Evolutionary conservation across 2,329 filamentous ascomycete species (phyloP).

Genomic region (Ascocoryne sarcoides): DNA sequence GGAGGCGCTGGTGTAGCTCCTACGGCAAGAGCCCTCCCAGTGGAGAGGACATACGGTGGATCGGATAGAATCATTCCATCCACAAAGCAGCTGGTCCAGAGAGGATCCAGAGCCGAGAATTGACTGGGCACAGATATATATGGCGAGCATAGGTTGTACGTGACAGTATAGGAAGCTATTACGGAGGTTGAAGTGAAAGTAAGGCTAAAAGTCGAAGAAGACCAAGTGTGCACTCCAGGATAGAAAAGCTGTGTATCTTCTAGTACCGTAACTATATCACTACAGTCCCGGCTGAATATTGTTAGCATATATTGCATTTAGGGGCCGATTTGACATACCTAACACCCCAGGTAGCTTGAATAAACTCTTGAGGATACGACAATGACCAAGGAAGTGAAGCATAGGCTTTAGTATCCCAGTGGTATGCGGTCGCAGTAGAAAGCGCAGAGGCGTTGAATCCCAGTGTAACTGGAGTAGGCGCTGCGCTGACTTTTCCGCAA

Average conservation of each 20-base stretch:
- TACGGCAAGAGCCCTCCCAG: neutral
- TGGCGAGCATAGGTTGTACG: conserved; percentile 1
- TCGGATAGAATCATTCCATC: neutral
- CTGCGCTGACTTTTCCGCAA: neutral
- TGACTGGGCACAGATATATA: neutral
- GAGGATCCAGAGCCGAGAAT: neutral
- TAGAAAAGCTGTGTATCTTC: too few species aligned
- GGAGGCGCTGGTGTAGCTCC: neutral
- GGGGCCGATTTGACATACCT: neutral
- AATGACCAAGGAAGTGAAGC: neutral
- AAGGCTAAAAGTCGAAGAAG: too few species aligned
- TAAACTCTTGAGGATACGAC: neutral
- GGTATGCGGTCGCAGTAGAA: neutral
- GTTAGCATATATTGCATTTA: neutral
- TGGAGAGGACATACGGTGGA: neutral
- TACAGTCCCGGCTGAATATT: neutral
- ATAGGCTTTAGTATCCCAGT: neutral
- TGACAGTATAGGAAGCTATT: too few species aligned
- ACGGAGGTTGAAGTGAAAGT: too few species aligned
- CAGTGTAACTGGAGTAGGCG: neutral
- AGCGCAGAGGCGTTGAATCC: neutral
- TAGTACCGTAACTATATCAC: neutral
- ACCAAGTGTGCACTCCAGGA: too few species aligned
- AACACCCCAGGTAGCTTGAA: neutral
- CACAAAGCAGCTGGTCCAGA: neutral